These are phyloP conservation scores for Castanea mollissima DNA, from an alignment of 306 rosid genomes.

Conservation along the genomic window DNA sequence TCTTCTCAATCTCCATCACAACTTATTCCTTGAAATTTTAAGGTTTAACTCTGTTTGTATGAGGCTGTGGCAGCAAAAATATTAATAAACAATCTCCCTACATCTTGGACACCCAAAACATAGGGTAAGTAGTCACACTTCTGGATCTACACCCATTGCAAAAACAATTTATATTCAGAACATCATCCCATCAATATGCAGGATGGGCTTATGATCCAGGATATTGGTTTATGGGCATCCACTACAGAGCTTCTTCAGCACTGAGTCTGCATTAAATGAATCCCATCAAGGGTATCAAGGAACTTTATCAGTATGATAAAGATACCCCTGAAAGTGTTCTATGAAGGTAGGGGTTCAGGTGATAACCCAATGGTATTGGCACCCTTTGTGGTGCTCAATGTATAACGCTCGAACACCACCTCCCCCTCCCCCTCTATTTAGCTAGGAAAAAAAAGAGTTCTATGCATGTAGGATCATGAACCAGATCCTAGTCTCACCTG, in stretches of 20 bases:
- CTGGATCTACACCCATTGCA: neutral
- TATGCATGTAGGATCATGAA: too few relatives aligned
- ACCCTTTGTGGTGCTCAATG: too few relatives aligned
- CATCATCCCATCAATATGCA: neutral
- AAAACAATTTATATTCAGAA: neutral
- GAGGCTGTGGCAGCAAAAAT: neutral
- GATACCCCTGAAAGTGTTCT: neutral
- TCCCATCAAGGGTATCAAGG: neutral
- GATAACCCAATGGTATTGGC: too few relatives aligned
- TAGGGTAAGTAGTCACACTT: neutral
- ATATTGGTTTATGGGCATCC: neutral
- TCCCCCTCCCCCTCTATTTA: too few relatives aligned
- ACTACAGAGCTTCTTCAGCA: neutral
- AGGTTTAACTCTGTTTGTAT: neutral
- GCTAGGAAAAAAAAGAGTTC: too few relatives aligned
- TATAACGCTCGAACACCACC: too few relatives aligned
- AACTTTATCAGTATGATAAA: neutral
- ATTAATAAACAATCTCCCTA: neutral
- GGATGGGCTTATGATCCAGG: neutral
- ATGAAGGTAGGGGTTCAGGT: too few relatives aligned
- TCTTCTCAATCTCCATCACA: neutral
- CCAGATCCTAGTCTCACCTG: neutral
- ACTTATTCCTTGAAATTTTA: neutral
- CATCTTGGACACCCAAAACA: neutral
- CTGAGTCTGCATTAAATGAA: neutral